phyloP scores from a whole-genome alignment of 208 protist genomes.

The Trypanosoma brucei region DNA sequence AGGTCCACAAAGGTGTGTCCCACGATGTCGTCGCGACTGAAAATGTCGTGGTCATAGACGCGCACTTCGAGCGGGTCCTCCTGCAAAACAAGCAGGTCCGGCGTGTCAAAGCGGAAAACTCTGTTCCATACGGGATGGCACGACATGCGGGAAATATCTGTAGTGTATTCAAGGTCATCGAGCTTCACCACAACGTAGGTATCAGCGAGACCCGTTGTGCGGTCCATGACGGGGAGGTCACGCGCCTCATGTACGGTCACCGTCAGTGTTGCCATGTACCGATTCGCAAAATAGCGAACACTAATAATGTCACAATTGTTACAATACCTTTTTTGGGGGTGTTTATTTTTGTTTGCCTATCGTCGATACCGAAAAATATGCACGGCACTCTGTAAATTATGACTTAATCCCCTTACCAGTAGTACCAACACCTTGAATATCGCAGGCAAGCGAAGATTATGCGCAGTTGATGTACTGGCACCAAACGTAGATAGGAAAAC shows the following conservation, averaged over 20 bases:
- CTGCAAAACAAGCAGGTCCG: slow-evolving; percentile 87
- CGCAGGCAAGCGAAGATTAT: background rate
- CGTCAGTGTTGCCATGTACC: slow-evolving; percentile 84
- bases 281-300: too few species aligned
- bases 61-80: slow-evolving; percentile 92
- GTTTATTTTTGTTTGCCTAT: background rate
- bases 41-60: slow-evolving; percentile 95
- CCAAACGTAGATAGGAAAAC: background rate
- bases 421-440: background rate
- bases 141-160: slow-evolving; percentile 68
- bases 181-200: slow-evolving; percentile 85
- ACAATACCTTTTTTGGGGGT: background rate
- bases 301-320: background rate
- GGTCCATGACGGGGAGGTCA: slow-evolving; percentile 92
- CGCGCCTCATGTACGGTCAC: slow-evolving; percentile 85
- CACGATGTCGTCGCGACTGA: slow-evolving; percentile 93
- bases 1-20: slow-evolving; percentile 92
- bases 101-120: slow-evolving; percentile 77
- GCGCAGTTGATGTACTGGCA: background rate
- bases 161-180: slow-evolving; percentile 70
- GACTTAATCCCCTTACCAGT: background rate
- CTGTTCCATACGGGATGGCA: slow-evolving; percentile 80
- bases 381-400: background rate
- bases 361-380: slow-evolving; percentile 4
- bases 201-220: slow-evolving; percentile 79